A percentile compares a stretch with the other conserved stretches of the same genome.
Evolutionary conservation across 2,329 filamentous ascomycete genomes (phyloP).

Genomic region (Colletotrichum sp.): DNA sequence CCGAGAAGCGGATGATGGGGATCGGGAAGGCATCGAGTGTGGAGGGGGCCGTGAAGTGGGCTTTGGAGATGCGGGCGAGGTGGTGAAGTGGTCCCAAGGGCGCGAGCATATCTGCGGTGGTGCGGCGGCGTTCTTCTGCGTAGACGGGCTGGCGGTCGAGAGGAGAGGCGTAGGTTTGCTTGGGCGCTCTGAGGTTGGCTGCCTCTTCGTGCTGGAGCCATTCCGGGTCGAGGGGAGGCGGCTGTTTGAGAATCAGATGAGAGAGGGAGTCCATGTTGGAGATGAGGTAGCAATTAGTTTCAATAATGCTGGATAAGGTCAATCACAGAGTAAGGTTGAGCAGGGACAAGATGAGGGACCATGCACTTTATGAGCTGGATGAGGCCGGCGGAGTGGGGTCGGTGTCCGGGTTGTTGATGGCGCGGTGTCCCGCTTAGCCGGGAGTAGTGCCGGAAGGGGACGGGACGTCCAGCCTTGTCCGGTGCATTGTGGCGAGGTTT

Average conservation of each 20-base stretch:
- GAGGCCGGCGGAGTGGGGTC: neutral
- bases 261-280: neutral
- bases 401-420: constrained; percentile 16
- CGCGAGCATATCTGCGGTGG: constrained; percentile 38
- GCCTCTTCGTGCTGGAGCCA: constrained; percentile 44
- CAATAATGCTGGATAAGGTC: neutral
- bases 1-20: constrained; percentile 39
- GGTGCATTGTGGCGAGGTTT: too few relatives aligned
- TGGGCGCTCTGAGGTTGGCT: constrained; percentile 30
- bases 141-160: constrained; percentile 44
- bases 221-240: constrained; percentile 41
- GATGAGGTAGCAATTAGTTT: neutral
- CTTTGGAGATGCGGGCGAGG: constrained; percentile 37
- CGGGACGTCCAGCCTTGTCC: neutral
- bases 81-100: constrained; percentile 39
- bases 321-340: neutral
- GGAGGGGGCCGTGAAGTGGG: constrained; percentile 34
- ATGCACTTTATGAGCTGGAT: neutral
- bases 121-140: constrained; percentile 42
- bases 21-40: constrained; percentile 36
- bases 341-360: neutral
- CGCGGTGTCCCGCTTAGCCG: constrained; percentile 17
- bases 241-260: neutral
- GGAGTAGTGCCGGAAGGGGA: neutral
- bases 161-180: constrained; percentile 27